Percentiles rank a stretch among this genome's conserved stretches.
Conservation (phyloP, 1,284 basidiomycete genomes). For the Schizopora paradoxa region DNA sequence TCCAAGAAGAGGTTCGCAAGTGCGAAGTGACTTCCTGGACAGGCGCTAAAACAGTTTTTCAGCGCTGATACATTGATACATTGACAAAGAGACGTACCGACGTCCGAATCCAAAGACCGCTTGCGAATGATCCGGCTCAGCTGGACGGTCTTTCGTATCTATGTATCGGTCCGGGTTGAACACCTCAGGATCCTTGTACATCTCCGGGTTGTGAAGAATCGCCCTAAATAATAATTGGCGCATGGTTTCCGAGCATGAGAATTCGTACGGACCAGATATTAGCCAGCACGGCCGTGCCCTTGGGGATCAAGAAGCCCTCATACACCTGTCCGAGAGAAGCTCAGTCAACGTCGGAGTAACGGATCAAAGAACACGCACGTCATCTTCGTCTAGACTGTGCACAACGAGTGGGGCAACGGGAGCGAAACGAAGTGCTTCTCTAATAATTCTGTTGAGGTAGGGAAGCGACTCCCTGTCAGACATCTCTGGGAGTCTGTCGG, state of each 20-base stretch:
- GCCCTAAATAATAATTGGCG: too few species aligned
- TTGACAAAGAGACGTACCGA: background rate
- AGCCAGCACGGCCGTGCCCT: conserved; percentile 14
- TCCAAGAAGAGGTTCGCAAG: conserved; percentile 10
- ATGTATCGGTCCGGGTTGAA: conserved; percentile 24
- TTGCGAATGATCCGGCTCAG: conserved; percentile 2
- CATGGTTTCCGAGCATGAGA: too few species aligned
- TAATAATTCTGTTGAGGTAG: conserved; percentile 18
- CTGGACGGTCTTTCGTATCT: background rate
- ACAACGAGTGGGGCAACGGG: background rate
- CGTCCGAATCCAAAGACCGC: conserved; percentile 9
- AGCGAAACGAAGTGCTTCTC: conserved; percentile 26
- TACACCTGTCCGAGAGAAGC: too few species aligned
- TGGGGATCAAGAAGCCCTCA: conserved; percentile 17
- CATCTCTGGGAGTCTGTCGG: conserved; percentile 10
- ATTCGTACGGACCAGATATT: conserved; percentile 15
- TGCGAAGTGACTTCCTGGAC: conserved; percentile 17
- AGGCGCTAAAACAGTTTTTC: conserved; percentile 11
- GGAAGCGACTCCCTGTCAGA: conserved; percentile 22
- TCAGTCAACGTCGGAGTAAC: too few species aligned
- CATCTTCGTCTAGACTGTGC: conserved; percentile 1
- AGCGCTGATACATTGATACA: too few species aligned
- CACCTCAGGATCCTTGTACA: conserved; percentile 20
- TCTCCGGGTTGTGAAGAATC: conserved; percentile 22
- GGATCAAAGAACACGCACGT: too few species aligned